These are phyloP conservation scores for Immersiporthe knoxdaviesiana DNA, from an alignment of 2,329 filamentous ascomycete species.

Conservation along the genomic window DNA sequence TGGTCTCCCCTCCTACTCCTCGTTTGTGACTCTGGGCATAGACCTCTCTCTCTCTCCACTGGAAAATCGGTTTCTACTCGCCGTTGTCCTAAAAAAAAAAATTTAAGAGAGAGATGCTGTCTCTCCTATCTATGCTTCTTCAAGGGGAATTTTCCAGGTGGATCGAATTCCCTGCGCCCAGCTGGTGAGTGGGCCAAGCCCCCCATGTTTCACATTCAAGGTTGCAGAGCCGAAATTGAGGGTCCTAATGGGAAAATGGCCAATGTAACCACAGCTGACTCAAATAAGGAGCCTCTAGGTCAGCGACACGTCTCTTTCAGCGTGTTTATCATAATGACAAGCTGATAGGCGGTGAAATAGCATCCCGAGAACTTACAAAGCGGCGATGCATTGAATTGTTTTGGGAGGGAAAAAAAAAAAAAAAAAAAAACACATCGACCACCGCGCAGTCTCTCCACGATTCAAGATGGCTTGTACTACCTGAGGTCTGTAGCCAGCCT, in stretches of 20 bases:
- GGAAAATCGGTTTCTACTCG: background rate
- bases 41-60: background rate
- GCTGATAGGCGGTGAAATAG: background rate
- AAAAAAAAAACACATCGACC: background rate
- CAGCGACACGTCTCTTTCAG: background rate
- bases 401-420: too few relatives aligned
- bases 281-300: background rate
- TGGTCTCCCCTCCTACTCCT: background rate
- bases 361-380: too few relatives aligned
- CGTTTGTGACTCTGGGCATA: background rate
- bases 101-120: background rate
- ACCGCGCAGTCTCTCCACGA: background rate
- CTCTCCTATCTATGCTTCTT: background rate
- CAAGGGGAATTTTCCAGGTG: background rate
- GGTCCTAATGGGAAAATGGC: background rate
- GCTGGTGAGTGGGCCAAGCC: background rate
- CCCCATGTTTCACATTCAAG: constrained; percentile 9
- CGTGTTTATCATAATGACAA: background rate
- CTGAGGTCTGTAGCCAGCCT: background rate
- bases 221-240: constrained; percentile 1
- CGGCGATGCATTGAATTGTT: too few relatives aligned
- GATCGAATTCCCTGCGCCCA: background rate
- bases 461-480: background rate
- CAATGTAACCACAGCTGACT: background rate
- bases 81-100: background rate